A percentile compares a stretch with the other conserved stretches of the same genome.
Conservation (phyloP, 2,329 filamentous ascomycete genomes). For the Passalora sequoiae region DNA sequence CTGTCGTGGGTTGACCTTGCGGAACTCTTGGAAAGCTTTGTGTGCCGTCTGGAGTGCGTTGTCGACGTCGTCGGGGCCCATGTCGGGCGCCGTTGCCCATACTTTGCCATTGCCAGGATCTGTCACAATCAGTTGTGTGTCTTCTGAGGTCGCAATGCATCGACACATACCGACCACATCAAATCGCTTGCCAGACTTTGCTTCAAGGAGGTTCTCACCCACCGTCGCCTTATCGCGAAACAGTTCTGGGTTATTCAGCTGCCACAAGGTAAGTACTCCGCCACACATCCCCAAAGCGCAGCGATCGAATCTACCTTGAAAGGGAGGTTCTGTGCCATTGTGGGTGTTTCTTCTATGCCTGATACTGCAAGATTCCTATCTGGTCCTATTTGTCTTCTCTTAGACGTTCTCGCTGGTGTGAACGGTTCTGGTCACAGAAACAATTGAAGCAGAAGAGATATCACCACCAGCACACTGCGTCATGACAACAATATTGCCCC, state of each 20-base stretch:
- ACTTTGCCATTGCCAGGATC: slow-evolving; percentile 49
- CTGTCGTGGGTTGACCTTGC: slow-evolving; percentile 55
- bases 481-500: slow-evolving; percentile 3
- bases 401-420: slow-evolving; percentile 18
- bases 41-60: slow-evolving; percentile 55
- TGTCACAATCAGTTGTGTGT: slow-evolving; percentile 24
- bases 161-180: slow-evolving; percentile 50
- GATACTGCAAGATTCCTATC: slow-evolving; percentile 1
- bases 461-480: neutral
- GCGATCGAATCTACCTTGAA: slow-evolving; percentile 38
- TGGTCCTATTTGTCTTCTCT: slow-evolving; percentile 11
- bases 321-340: slow-evolving; percentile 36
- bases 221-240: slow-evolving; percentile 52
- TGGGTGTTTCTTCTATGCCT: slow-evolving; percentile 8
- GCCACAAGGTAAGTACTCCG: slow-evolving; percentile 5
- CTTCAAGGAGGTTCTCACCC: slow-evolving; percentile 51
- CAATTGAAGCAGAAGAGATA: neutral
- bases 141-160: neutral
- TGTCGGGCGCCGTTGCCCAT: slow-evolving; percentile 46
- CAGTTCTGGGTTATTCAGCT: slow-evolving; percentile 52
- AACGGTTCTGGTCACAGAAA: neutral
- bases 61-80: slow-evolving; percentile 56
- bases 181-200: slow-evolving; percentile 54
- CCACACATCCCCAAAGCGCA: neutral
- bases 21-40: slow-evolving; percentile 56